phyloP scores from a whole-genome alignment of 1,139 yeast species.

The Geotrichum restrictum region DNA sequence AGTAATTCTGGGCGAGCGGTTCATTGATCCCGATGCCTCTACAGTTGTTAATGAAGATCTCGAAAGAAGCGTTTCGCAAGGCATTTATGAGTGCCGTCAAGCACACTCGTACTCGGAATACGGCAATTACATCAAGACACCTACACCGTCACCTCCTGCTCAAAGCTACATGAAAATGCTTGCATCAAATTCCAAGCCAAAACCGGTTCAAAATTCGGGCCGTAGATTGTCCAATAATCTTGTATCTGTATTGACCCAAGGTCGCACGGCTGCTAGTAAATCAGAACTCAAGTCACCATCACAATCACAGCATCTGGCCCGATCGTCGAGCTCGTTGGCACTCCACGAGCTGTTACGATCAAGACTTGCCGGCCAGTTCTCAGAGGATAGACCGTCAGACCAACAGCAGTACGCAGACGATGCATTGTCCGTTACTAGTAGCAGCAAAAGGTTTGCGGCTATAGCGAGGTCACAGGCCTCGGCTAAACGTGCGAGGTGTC shows the following conservation, averaged over 20 bases:
- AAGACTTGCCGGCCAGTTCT: neutral
- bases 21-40: constrained; percentile 22
- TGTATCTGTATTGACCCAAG: neutral
- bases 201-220: neutral
- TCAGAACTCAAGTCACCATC: constrained; percentile 1
- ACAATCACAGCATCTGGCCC: constrained; percentile 2
- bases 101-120: constrained; percentile 14
- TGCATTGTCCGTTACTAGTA: neutral
- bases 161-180: neutral
- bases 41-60: neutral
- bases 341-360: constrained; percentile 1
- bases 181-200: neutral
- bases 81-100: constrained; percentile 3
- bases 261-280: neutral
- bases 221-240: neutral
- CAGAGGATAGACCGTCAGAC: neutral
- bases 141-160: constrained; percentile 10
- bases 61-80: neutral
- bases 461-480: constrained; percentile 3
- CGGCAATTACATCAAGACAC: constrained; percentile 12
- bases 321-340: neutral
- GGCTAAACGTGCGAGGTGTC: constrained; percentile 5
- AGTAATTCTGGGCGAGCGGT: constrained; percentile 33
- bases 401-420: neutral
- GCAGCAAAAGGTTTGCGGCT: constrained; percentile 5